Evolutionary conservation across 192 early-diverging fungal genomes (phyloP).

Genomic region (Linderina pennispora): DNA sequence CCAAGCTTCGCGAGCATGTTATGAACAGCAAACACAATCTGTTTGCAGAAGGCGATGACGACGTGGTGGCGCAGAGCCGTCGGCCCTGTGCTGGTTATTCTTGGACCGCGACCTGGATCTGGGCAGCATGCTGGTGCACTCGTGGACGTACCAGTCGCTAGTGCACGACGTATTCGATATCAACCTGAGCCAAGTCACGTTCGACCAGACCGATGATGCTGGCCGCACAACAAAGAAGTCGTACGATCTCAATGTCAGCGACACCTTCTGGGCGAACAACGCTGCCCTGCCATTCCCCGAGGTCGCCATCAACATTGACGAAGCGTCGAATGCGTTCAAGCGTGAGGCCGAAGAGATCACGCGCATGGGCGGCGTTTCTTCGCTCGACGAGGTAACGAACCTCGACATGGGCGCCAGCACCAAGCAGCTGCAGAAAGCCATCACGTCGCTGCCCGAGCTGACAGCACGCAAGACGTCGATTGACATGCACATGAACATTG

Average conservation of each 20-base stretch:
- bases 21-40: constrained; percentile 84
- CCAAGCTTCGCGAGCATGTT: constrained; percentile 84
- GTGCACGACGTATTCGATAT: constrained; percentile 95
- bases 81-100: constrained; percentile 77
- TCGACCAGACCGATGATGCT: constrained; percentile 53
- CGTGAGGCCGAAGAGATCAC: constrained; percentile 92
- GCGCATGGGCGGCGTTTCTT: constrained; percentile 72
- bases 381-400: constrained; percentile 71
- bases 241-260: constrained; percentile 84
- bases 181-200: constrained; percentile 78
- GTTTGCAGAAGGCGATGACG: constrained; percentile 55
- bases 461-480: constrained; percentile 88
- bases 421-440: constrained; percentile 82
- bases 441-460: constrained; percentile 89
- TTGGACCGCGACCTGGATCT: constrained; percentile 93
- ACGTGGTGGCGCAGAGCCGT: constrained; percentile 49
- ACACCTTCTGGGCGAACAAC: constrained; percentile 94
- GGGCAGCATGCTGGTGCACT: constrained; percentile 85
- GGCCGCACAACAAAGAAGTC: constrained; percentile 60
- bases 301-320: constrained; percentile 94
- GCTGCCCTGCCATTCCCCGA: constrained; percentile 91
- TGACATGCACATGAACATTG: constrained; percentile 99
- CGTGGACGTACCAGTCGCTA: constrained; percentile 97
- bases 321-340: constrained; percentile 90
- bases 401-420: constrained; percentile 78